These are phyloP conservation scores for Areca catechu DNA, from an alignment of 176 grass and related monocot genomes.

Conservation along the genomic window DNA sequence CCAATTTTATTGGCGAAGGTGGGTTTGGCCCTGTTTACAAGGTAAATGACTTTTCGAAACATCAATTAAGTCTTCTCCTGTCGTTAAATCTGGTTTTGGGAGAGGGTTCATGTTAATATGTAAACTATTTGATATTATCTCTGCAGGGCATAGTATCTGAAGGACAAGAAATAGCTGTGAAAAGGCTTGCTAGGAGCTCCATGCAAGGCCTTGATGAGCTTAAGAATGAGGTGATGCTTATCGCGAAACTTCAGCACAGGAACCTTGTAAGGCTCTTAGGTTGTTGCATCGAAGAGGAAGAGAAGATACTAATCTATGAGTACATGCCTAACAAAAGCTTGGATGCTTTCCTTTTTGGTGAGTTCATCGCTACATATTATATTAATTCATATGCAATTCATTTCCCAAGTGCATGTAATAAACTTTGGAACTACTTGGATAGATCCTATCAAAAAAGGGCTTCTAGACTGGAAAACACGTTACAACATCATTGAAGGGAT, in stretches of 20 bases:
- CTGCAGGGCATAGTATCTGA: neutral
- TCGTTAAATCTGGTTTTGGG: neutral
- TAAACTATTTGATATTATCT: neutral
- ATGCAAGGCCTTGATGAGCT: slow-evolving; percentile 9
- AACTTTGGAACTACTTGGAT: neutral
- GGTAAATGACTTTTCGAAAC: neutral
- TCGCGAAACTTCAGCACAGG: slow-evolving; percentile 9
- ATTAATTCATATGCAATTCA: neutral
- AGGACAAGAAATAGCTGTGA: slow-evolving; percentile 13
- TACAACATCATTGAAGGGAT: slow-evolving; percentile 12
- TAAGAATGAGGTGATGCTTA: slow-evolving; percentile 13
- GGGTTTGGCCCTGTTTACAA: slow-evolving; percentile 16
- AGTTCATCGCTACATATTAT: neutral
- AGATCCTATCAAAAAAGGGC: neutral
- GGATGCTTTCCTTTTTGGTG: slow-evolving; percentile 12
- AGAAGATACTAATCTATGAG: slow-evolving; percentile 18
- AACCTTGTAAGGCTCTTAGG: slow-evolving; percentile 15
- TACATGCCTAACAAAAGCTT: slow-evolving; percentile 21
- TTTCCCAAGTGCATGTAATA: neutral
- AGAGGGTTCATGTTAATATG: neutral
- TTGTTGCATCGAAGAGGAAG: slow-evolving; percentile 12
- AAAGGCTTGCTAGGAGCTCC: slow-evolving; percentile 12
- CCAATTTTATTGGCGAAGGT: slow-evolving; percentile 10
- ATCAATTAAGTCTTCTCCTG: neutral
- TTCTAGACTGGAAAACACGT: slow-evolving; percentile 5